Evolutionary conservation across 108 stramenopile genomes (phyloP).

Genomic region (Epithemia pelagica): DNA sequence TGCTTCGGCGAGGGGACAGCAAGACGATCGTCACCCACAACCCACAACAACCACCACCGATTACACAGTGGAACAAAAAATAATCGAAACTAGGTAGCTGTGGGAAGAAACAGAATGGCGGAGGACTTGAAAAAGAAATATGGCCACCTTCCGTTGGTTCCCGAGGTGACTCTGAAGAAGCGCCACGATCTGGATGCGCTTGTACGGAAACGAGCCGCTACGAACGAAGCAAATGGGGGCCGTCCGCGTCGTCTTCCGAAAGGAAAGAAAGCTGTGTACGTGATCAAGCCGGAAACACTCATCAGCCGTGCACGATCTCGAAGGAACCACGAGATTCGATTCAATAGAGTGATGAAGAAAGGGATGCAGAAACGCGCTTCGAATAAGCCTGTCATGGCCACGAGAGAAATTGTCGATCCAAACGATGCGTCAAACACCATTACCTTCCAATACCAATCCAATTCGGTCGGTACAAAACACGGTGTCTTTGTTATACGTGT

Average conservation of each 20-base stretch:
- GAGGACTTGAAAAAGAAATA: slow-evolving; percentile 14
- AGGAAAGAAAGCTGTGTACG: slow-evolving; percentile 20
- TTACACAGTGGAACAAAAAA: too few species aligned
- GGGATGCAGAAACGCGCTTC: slow-evolving; percentile 83
- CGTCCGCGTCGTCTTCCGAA: not conserved
- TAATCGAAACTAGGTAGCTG: too few species aligned
- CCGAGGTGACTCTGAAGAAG: slow-evolving; percentile 72
- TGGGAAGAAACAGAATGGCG: too few species aligned
- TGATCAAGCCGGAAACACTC: slow-evolving; percentile 67
- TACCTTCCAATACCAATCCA: slow-evolving; percentile 45
- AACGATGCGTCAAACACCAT: slow-evolving; percentile 21
- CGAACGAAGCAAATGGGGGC: slow-evolving; percentile 16
- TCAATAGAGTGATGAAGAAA: slow-evolving; percentile 66
- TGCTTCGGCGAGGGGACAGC: too few species aligned
- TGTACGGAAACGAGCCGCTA: slow-evolving; percentile 54
- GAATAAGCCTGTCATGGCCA: slow-evolving; percentile 42
- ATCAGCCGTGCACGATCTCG: slow-evolving; percentile 40
- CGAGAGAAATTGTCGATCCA: slow-evolving; percentile 39
- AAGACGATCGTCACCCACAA: too few species aligned
- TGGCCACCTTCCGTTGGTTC: slow-evolving; percentile 61
- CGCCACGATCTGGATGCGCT: slow-evolving; percentile 82
- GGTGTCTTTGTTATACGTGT: slow-evolving; percentile 74
- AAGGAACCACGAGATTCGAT: slow-evolving; percentile 52
- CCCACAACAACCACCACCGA: too few species aligned
- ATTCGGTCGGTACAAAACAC: slow-evolving; percentile 55